A percentile compares a stretch with the other conserved stretches of the same genome.
phyloP scores from a whole-genome alignment of 805 yeast species.

The Yamadazyma insecticola region DNA sequence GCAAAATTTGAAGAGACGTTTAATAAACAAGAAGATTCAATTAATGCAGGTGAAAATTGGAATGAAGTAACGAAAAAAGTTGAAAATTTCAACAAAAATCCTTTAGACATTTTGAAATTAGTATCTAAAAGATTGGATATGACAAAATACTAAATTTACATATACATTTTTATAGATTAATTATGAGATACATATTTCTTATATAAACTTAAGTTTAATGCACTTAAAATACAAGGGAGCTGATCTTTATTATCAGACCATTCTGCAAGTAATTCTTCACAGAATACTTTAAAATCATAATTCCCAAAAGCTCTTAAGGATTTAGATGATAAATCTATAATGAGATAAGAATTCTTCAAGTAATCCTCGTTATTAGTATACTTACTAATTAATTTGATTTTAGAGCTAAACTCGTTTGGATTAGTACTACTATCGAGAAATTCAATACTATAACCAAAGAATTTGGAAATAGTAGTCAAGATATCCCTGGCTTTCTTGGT shows the following conservation, averaged over 20 bases:
- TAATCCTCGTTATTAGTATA: conserved; percentile 21
- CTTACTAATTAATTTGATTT: conserved; percentile 51
- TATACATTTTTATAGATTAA: conserved; percentile 1
- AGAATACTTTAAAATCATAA: conserved; percentile 31
- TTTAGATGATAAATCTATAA: conserved; percentile 53
- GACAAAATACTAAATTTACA: not conserved
- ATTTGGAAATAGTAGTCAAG: conserved; percentile 57
- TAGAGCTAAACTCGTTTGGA: conserved; percentile 45
- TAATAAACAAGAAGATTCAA: conserved; percentile 36
- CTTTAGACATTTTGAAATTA: conserved; percentile 35
- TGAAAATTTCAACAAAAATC: conserved; percentile 37
- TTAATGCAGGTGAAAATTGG: conserved; percentile 65
- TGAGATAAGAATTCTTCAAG: conserved; percentile 40
- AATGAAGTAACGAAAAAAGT: conserved; percentile 44
- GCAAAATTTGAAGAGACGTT: conserved; percentile 32
- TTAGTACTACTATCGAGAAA: conserved; percentile 45
- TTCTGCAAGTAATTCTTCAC: conserved; percentile 50
- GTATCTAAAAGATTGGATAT: conserved; percentile 13
- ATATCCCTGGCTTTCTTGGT: conserved; percentile 67
- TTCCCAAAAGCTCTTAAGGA: conserved; percentile 49
- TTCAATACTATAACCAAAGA: conserved; percentile 72
- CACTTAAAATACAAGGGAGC: conserved; percentile 74
- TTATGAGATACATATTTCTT: conserved; percentile 28
- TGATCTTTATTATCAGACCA: conserved; percentile 70
- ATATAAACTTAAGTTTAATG: conserved; percentile 63